These are phyloP conservation scores for Lachancea quebecensis DNA, from an alignment of 805 yeast species.

Conservation along the genomic window DNA sequence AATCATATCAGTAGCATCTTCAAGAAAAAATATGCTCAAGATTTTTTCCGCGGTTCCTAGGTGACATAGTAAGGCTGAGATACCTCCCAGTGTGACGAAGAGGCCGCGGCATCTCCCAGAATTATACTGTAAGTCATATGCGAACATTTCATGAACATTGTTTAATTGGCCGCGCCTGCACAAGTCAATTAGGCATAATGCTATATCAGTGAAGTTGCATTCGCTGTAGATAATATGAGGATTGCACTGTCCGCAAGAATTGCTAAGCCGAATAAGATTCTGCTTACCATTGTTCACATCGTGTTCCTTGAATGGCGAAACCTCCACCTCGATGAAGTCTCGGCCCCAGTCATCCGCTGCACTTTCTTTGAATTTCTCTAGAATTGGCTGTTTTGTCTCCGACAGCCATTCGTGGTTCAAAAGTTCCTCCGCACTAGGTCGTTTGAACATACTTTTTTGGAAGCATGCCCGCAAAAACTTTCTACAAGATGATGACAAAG, in stretches of 20 bases:
- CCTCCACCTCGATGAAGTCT: constrained; percentile 22
- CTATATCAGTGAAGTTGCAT: constrained; percentile 12
- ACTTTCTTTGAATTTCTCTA: constrained; percentile 23
- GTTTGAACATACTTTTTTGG: constrained; percentile 54
- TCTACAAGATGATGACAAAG: constrained; percentile 43
- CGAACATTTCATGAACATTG: constrained; percentile 12
- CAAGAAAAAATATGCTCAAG: constrained; percentile 11
- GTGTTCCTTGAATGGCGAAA: constrained; percentile 11
- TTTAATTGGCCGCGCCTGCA: constrained; percentile 2
- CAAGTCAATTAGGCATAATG: constrained; percentile 10
- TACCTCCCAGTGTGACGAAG: constrained; percentile 24
- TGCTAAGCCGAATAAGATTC: neutral
- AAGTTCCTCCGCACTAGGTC: constrained; percentile 61
- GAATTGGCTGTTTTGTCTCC: constrained; percentile 10
- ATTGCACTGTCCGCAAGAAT: constrained; percentile 1
- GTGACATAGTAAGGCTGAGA: constrained; percentile 13
- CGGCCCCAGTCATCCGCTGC: constrained; percentile 23
- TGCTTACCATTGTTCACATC: constrained; percentile 6
- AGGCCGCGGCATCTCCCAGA: constrained; percentile 15
- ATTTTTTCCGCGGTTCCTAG: constrained; percentile 9
- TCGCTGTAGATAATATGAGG: constrained; percentile 11
- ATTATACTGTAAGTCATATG: constrained; percentile 18
- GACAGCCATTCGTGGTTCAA: constrained; percentile 52
- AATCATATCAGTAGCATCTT: constrained; percentile 13
- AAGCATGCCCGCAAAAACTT: constrained; percentile 68